These are phyloP conservation scores for Solanum hybrid DNA, from an alignment of 305 asterid genomes.

Conservation along the genomic window DNA sequence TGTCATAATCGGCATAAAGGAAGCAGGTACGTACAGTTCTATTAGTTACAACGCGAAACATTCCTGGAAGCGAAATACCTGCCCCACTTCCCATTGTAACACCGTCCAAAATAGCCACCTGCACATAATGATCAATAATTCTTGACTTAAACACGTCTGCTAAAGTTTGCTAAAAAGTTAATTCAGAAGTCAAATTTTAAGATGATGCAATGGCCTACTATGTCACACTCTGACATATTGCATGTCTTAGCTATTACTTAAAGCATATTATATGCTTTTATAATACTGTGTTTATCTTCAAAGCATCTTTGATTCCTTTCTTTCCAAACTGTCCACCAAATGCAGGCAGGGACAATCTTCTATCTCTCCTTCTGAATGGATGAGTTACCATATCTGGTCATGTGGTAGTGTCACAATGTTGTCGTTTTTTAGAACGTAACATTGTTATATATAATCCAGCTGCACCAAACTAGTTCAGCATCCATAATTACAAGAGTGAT, in stretches of 20 bases:
- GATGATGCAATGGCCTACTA: background rate
- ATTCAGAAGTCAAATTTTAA: background rate
- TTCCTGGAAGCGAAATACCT: conserved; percentile 95
- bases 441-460: background rate
- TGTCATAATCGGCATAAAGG: conserved; percentile 16
- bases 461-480: background rate
- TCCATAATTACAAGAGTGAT: background rate
- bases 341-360: background rate
- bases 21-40: conserved; percentile 75
- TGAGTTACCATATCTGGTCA: background rate
- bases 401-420: background rate
- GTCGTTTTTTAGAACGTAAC: background rate
- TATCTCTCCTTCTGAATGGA: background rate
- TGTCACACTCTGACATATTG: background rate
- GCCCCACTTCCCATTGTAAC: conserved; percentile 94
- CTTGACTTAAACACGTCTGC: conserved; percentile 3
- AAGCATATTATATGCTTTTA: background rate
- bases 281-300: background rate
- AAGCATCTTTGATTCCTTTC: background rate
- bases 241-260: background rate
- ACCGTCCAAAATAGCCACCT: conserved; percentile 98
- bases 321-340: background rate
- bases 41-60: conserved; percentile 91
- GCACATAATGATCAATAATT: conserved; percentile 17
- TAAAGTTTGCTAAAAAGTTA: conserved; percentile 5